A percentile compares a stretch with the other conserved stretches of the same genome.
These are phyloP conservation scores for Salmacisia buchloeana DNA, from an alignment of 1,284 basidiomycete genomes.

Conservation along the genomic window DNA sequence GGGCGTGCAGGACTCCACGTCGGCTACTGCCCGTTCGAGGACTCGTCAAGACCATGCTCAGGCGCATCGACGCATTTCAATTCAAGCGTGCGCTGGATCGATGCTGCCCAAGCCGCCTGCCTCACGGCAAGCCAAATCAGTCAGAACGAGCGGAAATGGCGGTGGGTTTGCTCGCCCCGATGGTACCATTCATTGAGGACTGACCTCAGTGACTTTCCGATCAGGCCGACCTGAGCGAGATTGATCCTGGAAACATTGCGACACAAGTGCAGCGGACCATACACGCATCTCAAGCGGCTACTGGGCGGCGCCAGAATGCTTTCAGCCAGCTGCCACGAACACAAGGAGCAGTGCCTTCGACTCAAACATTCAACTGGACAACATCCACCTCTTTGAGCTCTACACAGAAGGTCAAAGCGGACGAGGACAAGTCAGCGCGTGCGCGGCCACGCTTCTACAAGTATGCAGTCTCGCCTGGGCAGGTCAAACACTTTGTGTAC, in stretches of 20 bases:
- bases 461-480: not conserved
- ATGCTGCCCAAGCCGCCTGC: not conserved
- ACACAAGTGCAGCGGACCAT: not conserved
- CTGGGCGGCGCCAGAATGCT: no score
- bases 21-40: not conserved
- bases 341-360: not conserved
- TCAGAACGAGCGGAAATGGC: not conserved
- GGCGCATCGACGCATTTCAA: not conserved
- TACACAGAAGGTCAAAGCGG: not conserved
- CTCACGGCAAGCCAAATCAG: not conserved
- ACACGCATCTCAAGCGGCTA: not conserved
- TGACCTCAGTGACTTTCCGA: not conserved
- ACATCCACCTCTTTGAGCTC: not conserved
- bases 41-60: not conserved
- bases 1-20: not conserved
- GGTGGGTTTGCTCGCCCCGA: not conserved
- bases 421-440: not conserved
- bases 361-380: not conserved
- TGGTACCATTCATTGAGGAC: not conserved
- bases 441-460: not conserved
- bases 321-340: not conserved
- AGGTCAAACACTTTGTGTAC: conserved; percentile 69
- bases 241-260: not conserved
- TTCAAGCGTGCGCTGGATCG: not conserved
- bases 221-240: conserved; percentile 3